Evolutionary conservation across 2,329 filamentous ascomycete species (phyloP).

Genomic region (Penicillium concentricum): DNA sequence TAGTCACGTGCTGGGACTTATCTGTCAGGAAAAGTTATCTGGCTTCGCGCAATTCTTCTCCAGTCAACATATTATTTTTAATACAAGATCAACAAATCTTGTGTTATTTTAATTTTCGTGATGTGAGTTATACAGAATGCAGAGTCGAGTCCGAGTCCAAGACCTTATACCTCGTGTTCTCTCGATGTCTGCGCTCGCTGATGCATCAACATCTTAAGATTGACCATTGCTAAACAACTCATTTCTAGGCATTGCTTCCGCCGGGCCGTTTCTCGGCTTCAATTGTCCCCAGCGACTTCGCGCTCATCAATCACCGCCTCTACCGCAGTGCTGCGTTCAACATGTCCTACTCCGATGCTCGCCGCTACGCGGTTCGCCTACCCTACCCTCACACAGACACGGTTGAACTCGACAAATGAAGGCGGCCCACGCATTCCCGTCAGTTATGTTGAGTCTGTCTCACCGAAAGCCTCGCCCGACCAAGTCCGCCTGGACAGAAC

Average conservation of each 20-base stretch:
- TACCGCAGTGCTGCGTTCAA: constrained; percentile 35
- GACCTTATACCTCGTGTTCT: background rate
- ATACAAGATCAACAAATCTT: background rate
- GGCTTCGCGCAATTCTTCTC: background rate
- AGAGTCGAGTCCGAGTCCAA: background rate
- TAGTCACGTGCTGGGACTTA: background rate
- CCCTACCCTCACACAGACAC: constrained; percentile 9
- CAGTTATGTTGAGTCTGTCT: background rate
- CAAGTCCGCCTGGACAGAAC: background rate
- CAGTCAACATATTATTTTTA: background rate
- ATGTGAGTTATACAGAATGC: background rate
- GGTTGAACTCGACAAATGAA: constrained; percentile 16
- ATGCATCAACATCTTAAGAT: background rate
- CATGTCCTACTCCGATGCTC: constrained; percentile 15
- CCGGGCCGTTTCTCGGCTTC: constrained; percentile 56
- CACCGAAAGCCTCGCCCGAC: background rate
- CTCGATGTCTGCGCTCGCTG: background rate
- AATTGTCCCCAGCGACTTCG: constrained; percentile 43
- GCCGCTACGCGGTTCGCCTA: constrained; percentile 34
- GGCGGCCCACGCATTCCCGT: background rate
- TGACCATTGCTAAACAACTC: constrained; percentile 1
- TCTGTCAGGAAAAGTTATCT: background rate
- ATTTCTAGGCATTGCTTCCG: constrained; percentile 56
- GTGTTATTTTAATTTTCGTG: background rate
- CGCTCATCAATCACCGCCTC: constrained; percentile 38